Conservation (phyloP, 2,329 filamentous ascomycete genomes). For the Cryphonectria carpinicola region DNA sequence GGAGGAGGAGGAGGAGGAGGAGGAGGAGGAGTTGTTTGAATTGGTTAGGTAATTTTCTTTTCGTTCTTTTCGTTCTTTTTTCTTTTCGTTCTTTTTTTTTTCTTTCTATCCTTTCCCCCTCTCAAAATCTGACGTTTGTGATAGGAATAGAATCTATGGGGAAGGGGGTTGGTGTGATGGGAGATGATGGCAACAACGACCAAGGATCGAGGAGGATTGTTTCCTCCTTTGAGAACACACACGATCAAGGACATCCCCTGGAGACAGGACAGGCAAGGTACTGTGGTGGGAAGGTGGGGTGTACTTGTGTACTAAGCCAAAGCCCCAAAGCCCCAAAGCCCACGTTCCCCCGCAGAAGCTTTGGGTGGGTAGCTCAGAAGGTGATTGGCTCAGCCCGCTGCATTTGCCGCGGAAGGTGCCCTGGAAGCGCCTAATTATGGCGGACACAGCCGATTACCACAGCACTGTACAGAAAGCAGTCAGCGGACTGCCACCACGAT, state of each 20-base stretch:
- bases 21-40: neutral
- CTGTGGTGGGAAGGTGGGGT: neutral
- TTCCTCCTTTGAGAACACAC: neutral
- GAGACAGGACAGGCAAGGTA: neutral
- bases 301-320: neutral
- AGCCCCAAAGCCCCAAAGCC: slow-evolving; percentile 1
- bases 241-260: neutral
- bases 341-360: neutral
- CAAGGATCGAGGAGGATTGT: neutral
- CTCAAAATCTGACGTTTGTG: slow-evolving; percentile 1
- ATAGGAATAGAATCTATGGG: slow-evolving; percentile 1
- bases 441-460: neutral
- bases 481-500: too few species aligned
- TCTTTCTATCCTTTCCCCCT: neutral
- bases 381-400: neutral
- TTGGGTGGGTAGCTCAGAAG: neutral
- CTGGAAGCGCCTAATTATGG: neutral
- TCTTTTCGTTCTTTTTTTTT: neutral
- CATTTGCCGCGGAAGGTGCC: slow-evolving; percentile 1
- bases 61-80: neutral
- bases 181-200: neutral
- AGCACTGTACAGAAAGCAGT: neutral
- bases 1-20: neutral
- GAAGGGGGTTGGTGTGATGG: neutral
- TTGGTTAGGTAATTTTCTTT: neutral